Conservation (phyloP, 306 rosid genomes). For the Vachellia collinsii region DNA sequence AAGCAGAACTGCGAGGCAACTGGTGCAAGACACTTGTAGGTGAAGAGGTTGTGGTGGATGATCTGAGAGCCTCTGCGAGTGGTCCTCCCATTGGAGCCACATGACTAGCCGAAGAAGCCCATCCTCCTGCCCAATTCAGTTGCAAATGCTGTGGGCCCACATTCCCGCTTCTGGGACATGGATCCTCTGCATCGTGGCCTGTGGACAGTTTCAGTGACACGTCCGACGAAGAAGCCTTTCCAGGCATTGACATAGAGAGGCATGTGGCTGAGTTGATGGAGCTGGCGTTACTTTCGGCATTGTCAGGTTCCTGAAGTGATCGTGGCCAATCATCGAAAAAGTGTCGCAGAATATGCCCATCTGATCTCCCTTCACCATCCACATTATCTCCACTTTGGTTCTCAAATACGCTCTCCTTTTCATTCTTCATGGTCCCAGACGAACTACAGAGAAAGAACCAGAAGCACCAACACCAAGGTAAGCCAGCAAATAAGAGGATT, state of each 20-base stretch:
- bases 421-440: constrained; percentile 52
- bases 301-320: constrained; percentile 62
- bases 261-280: constrained; percentile 56
- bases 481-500: constrained; percentile 28
- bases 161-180: constrained; percentile 43
- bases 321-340: constrained; percentile 97
- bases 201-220: constrained; percentile 87
- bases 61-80: constrained; percentile 89
- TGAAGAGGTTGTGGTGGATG: constrained; percentile 71
- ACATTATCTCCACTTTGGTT: constrained; percentile 42
- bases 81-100: constrained; percentile 97
- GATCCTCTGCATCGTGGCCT: constrained; percentile 51
- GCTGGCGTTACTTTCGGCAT: constrained; percentile 41
- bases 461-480: background rate
- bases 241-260: constrained; percentile 76
- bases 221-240: constrained; percentile 66
- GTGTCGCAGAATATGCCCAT: constrained; percentile 78
- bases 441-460: constrained; percentile 43
- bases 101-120: constrained; percentile 62
- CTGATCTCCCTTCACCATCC: constrained; percentile 55
- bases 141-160: constrained; percentile 53
- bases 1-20: constrained; percentile 59
- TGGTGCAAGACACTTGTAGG: constrained; percentile 89
- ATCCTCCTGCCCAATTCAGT: constrained; percentile 70
- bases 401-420: constrained; percentile 45